Evolutionary conservation across 2,329 filamentous ascomycete species (phyloP), one percentile per base, ranked within the genome.

Genomic region (Colletotrichum orchidophilum): DNA sequence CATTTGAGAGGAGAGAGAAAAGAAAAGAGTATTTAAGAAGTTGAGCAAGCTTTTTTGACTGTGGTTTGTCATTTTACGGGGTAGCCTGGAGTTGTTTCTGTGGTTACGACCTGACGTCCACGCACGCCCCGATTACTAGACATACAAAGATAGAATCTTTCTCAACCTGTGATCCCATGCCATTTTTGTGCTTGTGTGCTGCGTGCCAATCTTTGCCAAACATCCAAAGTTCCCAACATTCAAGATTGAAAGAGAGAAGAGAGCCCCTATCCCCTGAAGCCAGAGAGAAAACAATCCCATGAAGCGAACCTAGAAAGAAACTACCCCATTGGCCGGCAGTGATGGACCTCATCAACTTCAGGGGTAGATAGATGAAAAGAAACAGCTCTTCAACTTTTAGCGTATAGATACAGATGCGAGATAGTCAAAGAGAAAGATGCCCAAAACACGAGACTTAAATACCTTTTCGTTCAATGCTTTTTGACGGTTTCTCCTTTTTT

Each of bases 111-210:
- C 62, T 31, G 63, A 60, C 55, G 50, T 35, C 31, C 42, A 21
- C 54, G 27, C 13, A 70, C 68, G 50, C 59, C 69, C 69, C 71
- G 73, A 62, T 26, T 54, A 74, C 8, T 21, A 52, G 53, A 64
- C 33, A 31, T 27, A 39, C 42, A 42, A 46, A 53, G 24, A 11
- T 35, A 46, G 57, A 35, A 46, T 42, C 33, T 12, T 60, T 13
- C 57, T 29, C 31, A 50, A 3, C 2, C 53, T 6, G 26, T 46
- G 27, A 15, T 27, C 18, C 21, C 26, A 33, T 46, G 31, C 61
- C 42, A 21, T 9, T 21, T 2, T 3, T n/a, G 15, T 13, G 15
- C 7, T 18, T 42, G 5, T 18, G 15, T 49, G 15, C 13, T 35
- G 29, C 49, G 15, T 35, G 21, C 21, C 21, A 27, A 18, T 49